Evolutionary conservation across 768 basidiomycete species (phyloP), one percentile per base, ranked within the genome.

Genomic region (Lentinula boryana): DNA sequence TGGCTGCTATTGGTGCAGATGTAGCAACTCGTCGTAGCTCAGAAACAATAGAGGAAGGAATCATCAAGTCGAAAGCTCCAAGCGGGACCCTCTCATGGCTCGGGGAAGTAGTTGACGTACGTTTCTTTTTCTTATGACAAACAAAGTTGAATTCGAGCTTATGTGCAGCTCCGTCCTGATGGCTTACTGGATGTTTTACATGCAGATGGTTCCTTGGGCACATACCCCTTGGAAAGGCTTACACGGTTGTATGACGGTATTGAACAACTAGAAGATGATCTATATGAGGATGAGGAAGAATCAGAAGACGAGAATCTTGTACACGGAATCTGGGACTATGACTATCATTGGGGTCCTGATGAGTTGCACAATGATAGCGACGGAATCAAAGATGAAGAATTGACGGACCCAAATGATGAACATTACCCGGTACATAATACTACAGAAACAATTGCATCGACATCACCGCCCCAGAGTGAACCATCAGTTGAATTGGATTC

Each of bases 231-330:
- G 56, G 78, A 86, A 58, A 82, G 87, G 23, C 70, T 95, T 52
- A 91, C 88, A 9, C 81, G 86, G 63, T 73, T 97, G 41, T 87
- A 90, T 63, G 93, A 94, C 71, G 89, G 87, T 23, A 77, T 89
- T 41, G 92, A 93, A 57, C 90, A 90, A 68, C 78, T 91, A 7
- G 88, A 91, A 63, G 86, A 88, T 60, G 85, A 85, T 56, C 69
- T 81, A 31, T 88, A 85, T 84, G 80, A 77, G 46, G 80, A 85
- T 84, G 80, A 77, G 46, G 80, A 79, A 21, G 74, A 65, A 5
- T 77, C 78, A 5, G 75, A 81, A 52, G 78, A 81, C 55, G 73
- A 74, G 44, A 69, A 72, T 71, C 72, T 56, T 16, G 81, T 83
- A 43, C 81, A 81, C 56, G 80, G 79, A 59, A 70, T 78, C 36